Percentiles rank a stretch among this genome's conserved stretches.
phyloP scores from a whole-genome alignment of 257 asterid species.

The Gardenia jasminoides region DNA sequence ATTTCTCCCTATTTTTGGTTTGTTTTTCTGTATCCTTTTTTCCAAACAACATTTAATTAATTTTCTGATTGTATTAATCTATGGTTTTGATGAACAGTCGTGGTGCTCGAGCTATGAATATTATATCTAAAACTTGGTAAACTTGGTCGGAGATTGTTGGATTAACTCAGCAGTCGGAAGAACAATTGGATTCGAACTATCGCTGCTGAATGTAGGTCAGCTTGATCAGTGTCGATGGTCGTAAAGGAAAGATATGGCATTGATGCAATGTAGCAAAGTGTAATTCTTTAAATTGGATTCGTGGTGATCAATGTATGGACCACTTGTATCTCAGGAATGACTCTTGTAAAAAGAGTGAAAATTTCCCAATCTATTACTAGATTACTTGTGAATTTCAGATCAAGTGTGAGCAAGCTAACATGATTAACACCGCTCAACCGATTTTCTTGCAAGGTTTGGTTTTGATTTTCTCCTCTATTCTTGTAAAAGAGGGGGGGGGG shows the following conservation, averaged over 20 bases:
- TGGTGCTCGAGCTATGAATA: slow-evolving; percentile 71
- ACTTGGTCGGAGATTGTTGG: background rate
- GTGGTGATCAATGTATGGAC: slow-evolving; percentile 13
- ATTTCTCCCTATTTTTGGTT: background rate
- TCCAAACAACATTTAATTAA: background rate
- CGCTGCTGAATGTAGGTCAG: background rate
- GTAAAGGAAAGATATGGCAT: slow-evolving; percentile 6
- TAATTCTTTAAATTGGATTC: background rate
- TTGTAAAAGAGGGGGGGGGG: too few species aligned
- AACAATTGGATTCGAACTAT: background rate
- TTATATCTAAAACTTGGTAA: background rate
- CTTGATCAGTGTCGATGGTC: slow-evolving; percentile 10
- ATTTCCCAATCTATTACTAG: background rate
- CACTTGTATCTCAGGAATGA: slow-evolving; percentile 4
- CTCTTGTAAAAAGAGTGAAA: background rate
- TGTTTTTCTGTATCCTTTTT: background rate
- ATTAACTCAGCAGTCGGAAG: background rate
- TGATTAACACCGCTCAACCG: background rate
- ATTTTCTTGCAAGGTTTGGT: background rate
- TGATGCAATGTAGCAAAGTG: slow-evolving; percentile 8
- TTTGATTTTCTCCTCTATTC: background rate
- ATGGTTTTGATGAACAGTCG: slow-evolving; percentile 41
- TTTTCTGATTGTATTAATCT: background rate
- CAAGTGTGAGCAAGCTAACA: background rate
- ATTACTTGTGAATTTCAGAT: background rate